Percentiles rank a stretch among this genome's conserved stretches.
Evolutionary conservation across 768 basidiomycete genomes (phyloP).

Genomic region (Clathrus columnatus): DNA sequence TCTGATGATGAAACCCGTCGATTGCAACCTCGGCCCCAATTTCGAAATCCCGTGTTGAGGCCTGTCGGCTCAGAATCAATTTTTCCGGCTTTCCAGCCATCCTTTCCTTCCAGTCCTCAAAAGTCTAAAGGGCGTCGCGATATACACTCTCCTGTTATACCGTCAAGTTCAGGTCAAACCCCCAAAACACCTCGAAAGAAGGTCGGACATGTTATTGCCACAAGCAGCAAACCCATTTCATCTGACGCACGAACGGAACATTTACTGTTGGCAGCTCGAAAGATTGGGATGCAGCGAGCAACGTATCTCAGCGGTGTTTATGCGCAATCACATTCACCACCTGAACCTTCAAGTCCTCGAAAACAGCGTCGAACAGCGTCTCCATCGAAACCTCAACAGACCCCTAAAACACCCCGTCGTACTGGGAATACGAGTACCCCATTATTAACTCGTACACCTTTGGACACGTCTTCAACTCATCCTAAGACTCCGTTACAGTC

Average conservation of each 20-base stretch:
- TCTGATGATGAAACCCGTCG: slow-evolving; percentile 22
- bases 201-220: not conserved
- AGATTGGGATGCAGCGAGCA: slow-evolving; percentile 53
- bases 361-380: slow-evolving; percentile 19
- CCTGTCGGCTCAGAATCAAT: slow-evolving; percentile 16
- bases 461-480: slow-evolving; percentile 15
- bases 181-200: slow-evolving; percentile 3
- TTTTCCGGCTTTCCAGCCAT: slow-evolving; percentile 18
- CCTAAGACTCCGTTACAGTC: slow-evolving; percentile 48
- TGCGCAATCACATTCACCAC: slow-evolving; percentile 19
- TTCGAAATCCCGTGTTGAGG: slow-evolving; percentile 6
- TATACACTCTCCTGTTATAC: not conserved
- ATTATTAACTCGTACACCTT: slow-evolving; percentile 20
- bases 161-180: not conserved
- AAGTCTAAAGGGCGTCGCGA: slow-evolving; percentile 7
- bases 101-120: slow-evolving; percentile 2
- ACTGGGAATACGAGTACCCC: slow-evolving; percentile 5
- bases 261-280: slow-evolving; percentile 62
- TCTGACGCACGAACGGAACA: slow-evolving; percentile 66
- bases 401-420: slow-evolving; percentile 15
- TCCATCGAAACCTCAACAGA: slow-evolving; percentile 7
- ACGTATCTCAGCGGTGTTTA: slow-evolving; percentile 45
- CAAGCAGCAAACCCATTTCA: not conserved
- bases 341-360: slow-evolving; percentile 15
- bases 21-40: slow-evolving; percentile 6